These are phyloP conservation scores for Microdochium nivale DNA, from an alignment of 2,329 filamentous ascomycete species.

Conservation along the genomic window DNA sequence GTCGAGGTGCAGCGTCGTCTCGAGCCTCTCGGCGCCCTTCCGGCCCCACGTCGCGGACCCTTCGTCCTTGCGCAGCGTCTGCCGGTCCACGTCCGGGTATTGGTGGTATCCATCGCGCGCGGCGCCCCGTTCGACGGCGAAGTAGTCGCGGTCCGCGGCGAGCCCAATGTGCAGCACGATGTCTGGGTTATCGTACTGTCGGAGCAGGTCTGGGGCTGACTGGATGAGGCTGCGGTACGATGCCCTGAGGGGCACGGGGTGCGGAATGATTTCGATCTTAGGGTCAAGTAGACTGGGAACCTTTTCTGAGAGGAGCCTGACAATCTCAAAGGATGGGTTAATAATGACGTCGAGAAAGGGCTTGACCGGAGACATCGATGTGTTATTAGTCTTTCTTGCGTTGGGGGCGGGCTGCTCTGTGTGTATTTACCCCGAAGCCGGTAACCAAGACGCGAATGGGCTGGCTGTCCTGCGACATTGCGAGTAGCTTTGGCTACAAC, in stretches of 20 bases:
- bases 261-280: conserved; percentile 1
- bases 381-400: neutral
- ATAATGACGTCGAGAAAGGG: neutral
- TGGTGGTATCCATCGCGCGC: conserved; percentile 2
- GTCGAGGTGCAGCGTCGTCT: neutral
- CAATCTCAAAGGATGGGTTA: conserved; percentile 2
- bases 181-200: conserved; percentile 1
- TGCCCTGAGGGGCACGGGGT: neutral
- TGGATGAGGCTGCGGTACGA: conserved; percentile 1
- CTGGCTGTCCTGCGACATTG: too few species aligned
- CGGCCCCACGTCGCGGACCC: neutral
- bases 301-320: neutral
- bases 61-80: neutral
- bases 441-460: neutral
- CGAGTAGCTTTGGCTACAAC: too few species aligned
- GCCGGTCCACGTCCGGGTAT: neutral
- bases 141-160: conserved; percentile 1
- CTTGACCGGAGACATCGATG: neutral
- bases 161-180: conserved; percentile 3
- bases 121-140: conserved; percentile 1
- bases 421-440: neutral
- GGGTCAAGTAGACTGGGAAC: neutral
- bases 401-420: too few species aligned
- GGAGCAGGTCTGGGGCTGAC: neutral
- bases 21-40: neutral